Percentiles rank a stretch among this genome's conserved stretches.
Evolutionary conservation across 176 grass and related monocot species (phyloP).

Genomic region (Rhynchospora pubera): DNA sequence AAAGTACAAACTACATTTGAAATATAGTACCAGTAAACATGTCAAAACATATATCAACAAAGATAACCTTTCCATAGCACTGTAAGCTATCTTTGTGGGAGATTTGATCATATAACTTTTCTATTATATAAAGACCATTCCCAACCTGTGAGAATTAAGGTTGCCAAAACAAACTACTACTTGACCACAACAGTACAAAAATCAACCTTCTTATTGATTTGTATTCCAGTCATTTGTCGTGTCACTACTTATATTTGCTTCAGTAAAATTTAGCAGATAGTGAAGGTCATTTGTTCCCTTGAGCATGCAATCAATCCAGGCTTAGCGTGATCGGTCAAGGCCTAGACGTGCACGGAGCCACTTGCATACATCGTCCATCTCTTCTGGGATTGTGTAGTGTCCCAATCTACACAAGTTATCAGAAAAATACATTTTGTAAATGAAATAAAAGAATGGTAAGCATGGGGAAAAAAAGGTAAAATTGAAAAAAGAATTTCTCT

Average conservation of each 20-base stretch:
- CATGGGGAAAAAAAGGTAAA: neutral
- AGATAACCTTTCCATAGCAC: neutral
- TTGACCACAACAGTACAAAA: slow-evolving; percentile 18
- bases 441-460: neutral
- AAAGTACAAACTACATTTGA: neutral
- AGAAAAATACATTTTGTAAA: neutral
- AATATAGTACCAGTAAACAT: neutral
- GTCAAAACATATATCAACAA: slow-evolving; percentile 8
- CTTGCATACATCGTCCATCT: slow-evolving; percentile 88
- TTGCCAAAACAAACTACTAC: slow-evolving; percentile 13
- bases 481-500: neutral
- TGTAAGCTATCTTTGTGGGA: slow-evolving; percentile 3
- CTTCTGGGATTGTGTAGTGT: slow-evolving; percentile 89
- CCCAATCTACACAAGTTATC: slow-evolving; percentile 47
- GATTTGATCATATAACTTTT: neutral
- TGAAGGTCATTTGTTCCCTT: slow-evolving; percentile 1
- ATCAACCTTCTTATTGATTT: slow-evolving; percentile 13
- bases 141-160: neutral
- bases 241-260: neutral
- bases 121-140: neutral
- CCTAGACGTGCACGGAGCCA: slow-evolving; percentile 71
- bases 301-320: neutral
- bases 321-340: slow-evolving; percentile 40
- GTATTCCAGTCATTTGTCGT: neutral
- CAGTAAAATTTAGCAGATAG: slow-evolving; percentile 4